A percentile compares a stretch with the other conserved stretches of the same genome.
Evolutionary conservation across 495 filamentous ascomycete species (phyloP).

Genomic region (Neurospora discreta): DNA sequence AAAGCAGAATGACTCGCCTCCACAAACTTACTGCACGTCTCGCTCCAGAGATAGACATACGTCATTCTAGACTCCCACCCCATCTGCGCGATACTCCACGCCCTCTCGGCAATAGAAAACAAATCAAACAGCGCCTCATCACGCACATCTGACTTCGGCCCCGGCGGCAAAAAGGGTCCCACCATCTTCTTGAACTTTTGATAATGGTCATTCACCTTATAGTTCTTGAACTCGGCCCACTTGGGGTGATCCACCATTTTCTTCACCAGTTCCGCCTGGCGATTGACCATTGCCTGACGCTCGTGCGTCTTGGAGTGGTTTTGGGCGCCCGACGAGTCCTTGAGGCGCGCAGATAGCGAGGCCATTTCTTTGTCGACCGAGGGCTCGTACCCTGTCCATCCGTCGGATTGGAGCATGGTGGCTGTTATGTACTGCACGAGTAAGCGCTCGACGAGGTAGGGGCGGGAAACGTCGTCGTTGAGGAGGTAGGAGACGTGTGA

Average conservation of each 20-base stretch:
- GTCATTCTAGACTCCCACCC: constrained; percentile 15
- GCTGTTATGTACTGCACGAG: constrained; percentile 18
- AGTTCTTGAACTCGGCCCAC: constrained; percentile 9
- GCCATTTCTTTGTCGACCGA: constrained; percentile 10
- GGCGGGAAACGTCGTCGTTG: constrained; percentile 11
- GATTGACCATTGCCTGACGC: constrained; percentile 19
- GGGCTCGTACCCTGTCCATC: constrained; percentile 14
- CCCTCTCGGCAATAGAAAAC: constrained; percentile 9
- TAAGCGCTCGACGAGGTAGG: constrained; percentile 21
- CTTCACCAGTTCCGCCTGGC: constrained; percentile 8
- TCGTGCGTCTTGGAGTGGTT: constrained; percentile 3
- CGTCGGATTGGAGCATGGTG: constrained; percentile 13
- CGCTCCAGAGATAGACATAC: constrained; percentile 23
- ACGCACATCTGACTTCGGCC: rapidly evolving
- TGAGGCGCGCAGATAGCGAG: not conserved
- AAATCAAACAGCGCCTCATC: constrained; percentile 21
- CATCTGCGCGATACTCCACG: constrained; percentile 22
- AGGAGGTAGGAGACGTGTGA: constrained; percentile 16
- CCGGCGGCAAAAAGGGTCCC: constrained; percentile 2
- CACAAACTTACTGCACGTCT: constrained; percentile 16
- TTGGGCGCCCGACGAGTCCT: not conserved
- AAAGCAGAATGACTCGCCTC: constrained; percentile 12
- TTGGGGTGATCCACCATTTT: constrained; percentile 2
- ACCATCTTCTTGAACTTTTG: constrained; percentile 16
- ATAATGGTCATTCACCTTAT: constrained; percentile 12